These are phyloP conservation scores for Corynespora cassiicola DNA, from an alignment of 2,329 filamentous ascomycete genomes.

Conservation along the genomic window DNA sequence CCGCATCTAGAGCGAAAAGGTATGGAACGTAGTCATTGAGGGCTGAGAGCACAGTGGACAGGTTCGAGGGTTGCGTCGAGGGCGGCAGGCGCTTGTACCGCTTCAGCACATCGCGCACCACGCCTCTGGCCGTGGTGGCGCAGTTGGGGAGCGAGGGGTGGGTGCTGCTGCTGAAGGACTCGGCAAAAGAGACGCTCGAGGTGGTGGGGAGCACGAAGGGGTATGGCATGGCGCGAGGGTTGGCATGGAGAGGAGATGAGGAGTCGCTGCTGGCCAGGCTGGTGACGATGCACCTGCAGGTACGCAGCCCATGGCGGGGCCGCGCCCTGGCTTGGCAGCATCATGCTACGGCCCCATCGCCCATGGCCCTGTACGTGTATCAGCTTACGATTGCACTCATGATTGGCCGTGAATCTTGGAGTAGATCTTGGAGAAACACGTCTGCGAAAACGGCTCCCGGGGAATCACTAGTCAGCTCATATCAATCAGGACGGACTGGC, in stretches of 20 bases:
- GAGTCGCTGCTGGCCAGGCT: constrained; percentile 14
- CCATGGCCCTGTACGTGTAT: too few species aligned
- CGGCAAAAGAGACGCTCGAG: constrained; percentile 81
- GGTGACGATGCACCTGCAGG: constrained; percentile 29
- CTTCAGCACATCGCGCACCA: constrained; percentile 84
- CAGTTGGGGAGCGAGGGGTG: constrained; percentile 88
- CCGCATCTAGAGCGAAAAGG: constrained; percentile 76
- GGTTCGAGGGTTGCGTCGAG: constrained; percentile 71
- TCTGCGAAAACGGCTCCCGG: too few species aligned
- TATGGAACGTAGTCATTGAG: constrained; percentile 84
- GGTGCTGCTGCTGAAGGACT: constrained; percentile 77
- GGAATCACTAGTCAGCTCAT: too few species aligned
- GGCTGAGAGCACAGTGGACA: constrained; percentile 72
- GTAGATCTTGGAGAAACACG: too few species aligned
- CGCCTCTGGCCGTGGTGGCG: constrained; percentile 81
- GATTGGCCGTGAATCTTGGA: too few species aligned
- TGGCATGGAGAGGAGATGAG: constrained; percentile 15
- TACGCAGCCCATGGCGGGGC: constrained; percentile 32
- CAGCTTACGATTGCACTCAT: too few species aligned
- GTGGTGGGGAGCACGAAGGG: constrained; percentile 89
- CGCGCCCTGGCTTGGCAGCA: constrained; percentile 25
- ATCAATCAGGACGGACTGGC: too few species aligned
- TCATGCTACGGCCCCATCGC: too few species aligned
- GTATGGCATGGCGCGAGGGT: constrained; percentile 97
- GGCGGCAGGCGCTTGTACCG: constrained; percentile 85